These are phyloP conservation scores for Colletotrichum agaves DNA, from an alignment of 2,329 filamentous ascomycete genomes.

Conservation along the genomic window DNA sequence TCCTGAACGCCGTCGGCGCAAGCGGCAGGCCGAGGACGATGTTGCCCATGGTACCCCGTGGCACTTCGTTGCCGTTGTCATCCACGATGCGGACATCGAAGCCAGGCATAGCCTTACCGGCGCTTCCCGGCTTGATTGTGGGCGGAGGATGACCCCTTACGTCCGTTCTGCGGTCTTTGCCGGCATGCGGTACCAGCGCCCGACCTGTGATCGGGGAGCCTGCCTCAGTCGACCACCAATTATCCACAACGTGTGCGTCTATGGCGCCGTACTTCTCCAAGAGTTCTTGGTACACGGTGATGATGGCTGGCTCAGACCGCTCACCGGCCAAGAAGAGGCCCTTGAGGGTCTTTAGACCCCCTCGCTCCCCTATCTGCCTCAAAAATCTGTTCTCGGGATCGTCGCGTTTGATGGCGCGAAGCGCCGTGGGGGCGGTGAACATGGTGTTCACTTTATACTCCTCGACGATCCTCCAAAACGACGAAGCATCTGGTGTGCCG, in stretches of 20 bases:
- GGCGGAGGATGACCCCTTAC: conserved; percentile 55
- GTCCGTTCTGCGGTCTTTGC: conserved; percentile 60
- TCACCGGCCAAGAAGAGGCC: conserved; percentile 90
- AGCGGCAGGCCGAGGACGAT: conserved; percentile 87
- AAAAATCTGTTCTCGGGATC: conserved; percentile 80
- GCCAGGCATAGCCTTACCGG: conserved; percentile 90
- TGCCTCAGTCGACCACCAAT: conserved; percentile 71
- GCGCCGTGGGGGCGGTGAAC: conserved; percentile 88
- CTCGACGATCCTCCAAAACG: conserved; percentile 88
- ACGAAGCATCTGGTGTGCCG: conserved; percentile 86
- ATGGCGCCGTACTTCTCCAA: conserved; percentile 73
- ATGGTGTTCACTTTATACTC: conserved; percentile 86
- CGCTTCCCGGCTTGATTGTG: conserved; percentile 82
- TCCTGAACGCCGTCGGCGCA: conserved; percentile 86
- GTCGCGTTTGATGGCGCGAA: conserved; percentile 87
- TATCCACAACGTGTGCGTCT: conserved; percentile 68
- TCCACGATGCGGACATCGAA: conserved; percentile 89
- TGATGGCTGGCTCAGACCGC: conserved; percentile 86
- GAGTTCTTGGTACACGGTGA: conserved; percentile 82
- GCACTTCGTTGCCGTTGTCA: conserved; percentile 78
- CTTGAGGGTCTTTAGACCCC: conserved; percentile 76
- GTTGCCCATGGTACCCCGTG: conserved; percentile 85
- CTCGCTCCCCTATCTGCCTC: conserved; percentile 69
- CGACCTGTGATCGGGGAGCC: conserved; percentile 69
- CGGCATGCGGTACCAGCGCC: conserved; percentile 67